Evolutionary conservation across 257 asterid species (phyloP).

Genomic region (Ilex aquifolium): DNA sequence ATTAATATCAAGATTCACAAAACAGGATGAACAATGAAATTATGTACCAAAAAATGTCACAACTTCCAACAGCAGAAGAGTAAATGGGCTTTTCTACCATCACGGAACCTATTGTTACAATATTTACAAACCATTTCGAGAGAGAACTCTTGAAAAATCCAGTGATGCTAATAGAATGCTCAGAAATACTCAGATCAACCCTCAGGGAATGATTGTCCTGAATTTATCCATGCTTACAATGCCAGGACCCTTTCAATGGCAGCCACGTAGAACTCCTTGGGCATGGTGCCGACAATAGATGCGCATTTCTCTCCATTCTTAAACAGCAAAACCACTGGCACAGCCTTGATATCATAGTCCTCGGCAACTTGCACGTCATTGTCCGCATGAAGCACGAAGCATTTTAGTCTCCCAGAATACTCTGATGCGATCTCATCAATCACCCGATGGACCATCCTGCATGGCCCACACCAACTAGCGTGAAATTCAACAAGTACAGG

Average conservation of each 20-base stretch:
- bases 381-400: slow-evolving; percentile 67
- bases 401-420: slow-evolving; percentile 67
- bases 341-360: slow-evolving; percentile 73
- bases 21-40: no score
- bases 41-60: no score
- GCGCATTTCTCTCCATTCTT: slow-evolving; percentile 65
- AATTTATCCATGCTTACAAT: slow-evolving; percentile 7
- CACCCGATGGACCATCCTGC: slow-evolving; percentile 87
- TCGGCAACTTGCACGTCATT: slow-evolving; percentile 55
- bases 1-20: no score
- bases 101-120: no score
- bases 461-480: slow-evolving; percentile 96
- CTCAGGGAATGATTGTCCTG: no score
- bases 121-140: no score
- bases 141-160: no score
- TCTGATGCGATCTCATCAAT: slow-evolving; percentile 78
- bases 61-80: no score
- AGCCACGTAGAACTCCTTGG: slow-evolving; percentile 73
- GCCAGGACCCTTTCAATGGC: slow-evolving; percentile 72
- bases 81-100: no score
- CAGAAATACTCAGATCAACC: no score
- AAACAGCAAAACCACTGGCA: slow-evolving; percentile 81
- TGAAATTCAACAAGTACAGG: slow-evolving; percentile 86
- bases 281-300: slow-evolving; percentile 79
- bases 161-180: no score